A percentile compares a stretch with the other conserved stretches of the same genome.
phyloP scores from a whole-genome alignment of 768 basidiomycete genomes.

The Plicaturopsis crispa region DNA sequence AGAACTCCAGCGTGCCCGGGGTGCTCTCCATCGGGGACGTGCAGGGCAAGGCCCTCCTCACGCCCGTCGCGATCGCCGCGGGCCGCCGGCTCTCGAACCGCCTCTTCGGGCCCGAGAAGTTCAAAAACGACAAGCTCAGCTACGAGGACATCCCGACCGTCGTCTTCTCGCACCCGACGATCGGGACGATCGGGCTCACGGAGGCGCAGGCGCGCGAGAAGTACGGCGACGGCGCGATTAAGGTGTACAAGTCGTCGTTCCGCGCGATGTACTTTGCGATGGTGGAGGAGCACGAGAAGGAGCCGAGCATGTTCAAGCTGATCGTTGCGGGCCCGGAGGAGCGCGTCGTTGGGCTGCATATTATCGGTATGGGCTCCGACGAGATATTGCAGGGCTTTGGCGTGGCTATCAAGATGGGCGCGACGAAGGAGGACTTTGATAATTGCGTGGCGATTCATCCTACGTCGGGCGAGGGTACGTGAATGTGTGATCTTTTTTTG shows the following conservation, averaged over 20 bases:
- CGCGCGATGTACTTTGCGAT: slow-evolving; percentile 88
- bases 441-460: slow-evolving; percentile 91
- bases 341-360: slow-evolving; percentile 92
- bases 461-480: slow-evolving; percentile 73
- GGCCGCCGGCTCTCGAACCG: slow-evolving; percentile 85
- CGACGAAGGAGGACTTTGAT: slow-evolving; percentile 76
- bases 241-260: slow-evolving; percentile 70
- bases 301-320: slow-evolving; percentile 92
- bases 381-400: slow-evolving; percentile 94
- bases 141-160: slow-evolving; percentile 93
- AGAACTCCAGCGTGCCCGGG: slow-evolving; percentile 65
- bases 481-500: too few relatives aligned
- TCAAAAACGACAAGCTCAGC: slow-evolving; percentile 78
- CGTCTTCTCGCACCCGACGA: slow-evolving; percentile 97
- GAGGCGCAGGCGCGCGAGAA: slow-evolving; percentile 85
- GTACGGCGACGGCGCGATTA: slow-evolving; percentile 74
- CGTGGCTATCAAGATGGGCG: slow-evolving; percentile 98
- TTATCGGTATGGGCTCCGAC: slow-evolving; percentile 88
- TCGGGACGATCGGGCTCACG: slow-evolving; percentile 92
- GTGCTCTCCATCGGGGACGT: slow-evolving; percentile 89
- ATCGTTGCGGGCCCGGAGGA: slow-evolving; percentile 84
- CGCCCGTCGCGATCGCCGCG: slow-evolving; percentile 96
- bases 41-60: slow-evolving; percentile 85
- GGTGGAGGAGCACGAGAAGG: slow-evolving; percentile 85
- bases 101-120: slow-evolving; percentile 81